A percentile compares a stretch with the other conserved stretches of the same genome.
Evolutionary conservation across 2,329 filamentous ascomycete species (phyloP).

Genomic region (Cladosporium oxysporum): DNA sequence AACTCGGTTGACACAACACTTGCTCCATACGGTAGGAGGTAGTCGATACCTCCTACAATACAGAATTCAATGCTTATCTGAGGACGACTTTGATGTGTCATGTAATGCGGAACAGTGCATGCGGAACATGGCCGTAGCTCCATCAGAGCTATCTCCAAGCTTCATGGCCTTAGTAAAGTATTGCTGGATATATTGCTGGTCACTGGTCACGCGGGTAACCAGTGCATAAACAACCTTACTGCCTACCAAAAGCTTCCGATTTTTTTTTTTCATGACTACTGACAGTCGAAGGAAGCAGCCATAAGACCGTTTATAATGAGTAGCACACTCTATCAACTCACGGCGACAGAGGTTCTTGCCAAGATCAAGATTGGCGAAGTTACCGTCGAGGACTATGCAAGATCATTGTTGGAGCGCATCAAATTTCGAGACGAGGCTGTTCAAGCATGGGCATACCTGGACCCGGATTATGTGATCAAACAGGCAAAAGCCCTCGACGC

Average conservation of each 20-base stretch:
- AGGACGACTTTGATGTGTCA: background rate
- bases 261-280: background rate
- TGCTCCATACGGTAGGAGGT: background rate
- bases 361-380: conserved; percentile 45
- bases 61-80: background rate
- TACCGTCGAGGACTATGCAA: conserved; percentile 46
- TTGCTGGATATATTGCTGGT: background rate
- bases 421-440: conserved; percentile 14
- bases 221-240: background rate
- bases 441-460: conserved; percentile 19
- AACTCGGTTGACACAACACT: conserved; percentile 1
- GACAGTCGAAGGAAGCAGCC: background rate
- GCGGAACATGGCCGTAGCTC: background rate
- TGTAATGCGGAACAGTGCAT: background rate
- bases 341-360: conserved; percentile 46
- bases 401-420: conserved; percentile 11
- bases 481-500: conserved; percentile 55
- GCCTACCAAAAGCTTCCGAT: background rate
- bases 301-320: background rate
- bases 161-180: background rate
- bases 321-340: conserved; percentile 37
- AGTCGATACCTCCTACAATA: background rate
- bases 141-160: background rate
- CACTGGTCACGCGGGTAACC: background rate
- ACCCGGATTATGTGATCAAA: conserved; percentile 47